Evolutionary conservation across 1,284 basidiomycete species (phyloP), one percentile per base, ranked within the genome.

Genomic region (Sporisorium graminicola): DNA sequence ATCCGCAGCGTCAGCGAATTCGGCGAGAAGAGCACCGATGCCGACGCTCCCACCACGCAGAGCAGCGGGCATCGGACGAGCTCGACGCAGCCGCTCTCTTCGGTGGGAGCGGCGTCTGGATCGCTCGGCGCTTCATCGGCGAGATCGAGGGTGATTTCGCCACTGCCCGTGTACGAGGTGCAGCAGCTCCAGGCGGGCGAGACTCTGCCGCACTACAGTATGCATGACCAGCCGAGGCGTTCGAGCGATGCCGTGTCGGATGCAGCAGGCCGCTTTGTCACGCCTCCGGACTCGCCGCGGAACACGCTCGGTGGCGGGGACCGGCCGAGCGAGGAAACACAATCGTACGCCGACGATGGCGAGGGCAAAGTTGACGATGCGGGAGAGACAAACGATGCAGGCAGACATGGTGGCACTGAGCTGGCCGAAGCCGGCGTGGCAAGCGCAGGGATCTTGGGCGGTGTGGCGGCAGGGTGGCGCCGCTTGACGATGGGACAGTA

Each of bases 1-100:
- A 81, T 81, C 53, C 71, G 58, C 8, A 77, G 70, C 40, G 79
- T 81, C 9, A 65, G 78, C 44, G 79, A 81, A 50, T 76, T 81
- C 22, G 77, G 79, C 24, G 79, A 80, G 54, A 59, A 57, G 46
- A 63, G 64, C 64, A 63, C 60, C 64, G 65, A 70, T 18, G 44
- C 52, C 51, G 49, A 53, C 12, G n/a, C 7, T 8, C 31, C 31
- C 5, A n/a, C 16, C 16, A 56, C 31, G 13, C 55, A 53, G 26
- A 57, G 62, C 31, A 53, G 53, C 4, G 61, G 53, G 3, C 37
- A 44, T 16, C 46, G 50, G 8, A 60, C 52, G 0, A 22, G 40
- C 5, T 47, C 54, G 5, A 53, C 53, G 22, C 53, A 61, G n/a
- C 53, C 20, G 43, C 7, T 35, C 56, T 26, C 26, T 24, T 26